Conservation (phyloP, 2,329 filamentous ascomycete species). For the Dothideomycetes sp. region DNA sequence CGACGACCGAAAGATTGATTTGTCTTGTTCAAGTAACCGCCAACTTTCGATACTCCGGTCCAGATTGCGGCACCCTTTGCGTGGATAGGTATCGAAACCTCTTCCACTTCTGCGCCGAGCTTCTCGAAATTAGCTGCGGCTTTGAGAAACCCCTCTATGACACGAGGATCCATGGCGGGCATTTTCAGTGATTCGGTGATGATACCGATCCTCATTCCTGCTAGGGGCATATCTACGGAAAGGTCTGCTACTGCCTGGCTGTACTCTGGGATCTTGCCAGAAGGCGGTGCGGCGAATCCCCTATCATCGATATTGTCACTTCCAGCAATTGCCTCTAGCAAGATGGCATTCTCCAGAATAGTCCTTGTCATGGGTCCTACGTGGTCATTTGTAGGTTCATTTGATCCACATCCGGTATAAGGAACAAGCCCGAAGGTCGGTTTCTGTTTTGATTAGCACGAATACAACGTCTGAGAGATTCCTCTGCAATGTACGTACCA, state of each 20-base stretch:
- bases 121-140: conserved; percentile 35
- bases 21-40: conserved; percentile 35
- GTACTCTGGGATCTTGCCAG: conserved; percentile 23
- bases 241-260: conserved; percentile 17
- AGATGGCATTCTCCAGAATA: conserved; percentile 32
- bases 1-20: conserved; percentile 35
- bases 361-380: conserved; percentile 34
- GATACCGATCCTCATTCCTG: conserved; percentile 24
- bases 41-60: conserved; percentile 37
- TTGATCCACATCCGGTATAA: conserved; percentile 35
- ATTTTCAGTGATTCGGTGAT: conserved; percentile 24
- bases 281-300: conserved; percentile 26
- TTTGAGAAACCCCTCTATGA: conserved; percentile 33
- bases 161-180: conserved; percentile 30
- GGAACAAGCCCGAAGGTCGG: conserved; percentile 36
- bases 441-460: too few species aligned
- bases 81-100: conserved; percentile 44
- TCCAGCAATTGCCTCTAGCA: conserved; percentile 35
- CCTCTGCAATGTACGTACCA: too few species aligned
- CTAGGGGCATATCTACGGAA: conserved; percentile 18
- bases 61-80: conserved; percentile 41
- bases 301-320: conserved; percentile 37
- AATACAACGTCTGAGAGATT: too few species aligned
- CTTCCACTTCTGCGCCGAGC: conserved; percentile 42
- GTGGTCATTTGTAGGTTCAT: conserved; percentile 39